These are phyloP conservation scores for Eragrostis curvula DNA, from an alignment of 176 grass and related monocot species.

Conservation along the genomic window DNA sequence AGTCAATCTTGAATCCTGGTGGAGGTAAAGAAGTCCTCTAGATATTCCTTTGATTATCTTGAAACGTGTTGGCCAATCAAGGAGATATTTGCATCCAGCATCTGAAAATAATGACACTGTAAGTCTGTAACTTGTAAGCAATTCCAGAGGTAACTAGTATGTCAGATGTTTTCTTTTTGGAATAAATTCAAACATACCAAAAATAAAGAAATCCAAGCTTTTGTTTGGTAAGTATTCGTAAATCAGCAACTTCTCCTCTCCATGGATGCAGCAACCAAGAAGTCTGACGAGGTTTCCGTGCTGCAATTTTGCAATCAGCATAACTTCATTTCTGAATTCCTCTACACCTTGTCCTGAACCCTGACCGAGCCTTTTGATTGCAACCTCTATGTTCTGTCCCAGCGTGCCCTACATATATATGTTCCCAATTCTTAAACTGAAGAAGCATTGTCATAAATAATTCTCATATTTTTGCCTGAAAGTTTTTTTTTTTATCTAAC, in stretches of 20 bases:
- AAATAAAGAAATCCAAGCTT: slow-evolving; percentile 53
- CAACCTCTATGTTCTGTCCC: slow-evolving; percentile 40
- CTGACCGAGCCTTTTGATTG: slow-evolving; percentile 57
- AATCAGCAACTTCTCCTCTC: slow-evolving; percentile 56
- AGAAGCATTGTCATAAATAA: background rate
- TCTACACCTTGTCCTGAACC: slow-evolving; percentile 57
- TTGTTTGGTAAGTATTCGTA: slow-evolving; percentile 51
- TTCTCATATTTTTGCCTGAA: background rate
- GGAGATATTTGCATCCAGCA: slow-evolving; percentile 24
- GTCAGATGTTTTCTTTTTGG: background rate
- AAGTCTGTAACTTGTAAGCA: background rate
- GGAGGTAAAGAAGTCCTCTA: slow-evolving; percentile 73
- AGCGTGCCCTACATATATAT: slow-evolving; percentile 32
- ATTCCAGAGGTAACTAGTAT: background rate
- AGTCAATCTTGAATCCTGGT: slow-evolving; percentile 61
- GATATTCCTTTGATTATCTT: slow-evolving; percentile 62
- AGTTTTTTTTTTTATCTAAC: background rate
- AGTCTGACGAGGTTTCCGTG: slow-evolving; percentile 51
- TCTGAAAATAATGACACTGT: slow-evolving; percentile 15
- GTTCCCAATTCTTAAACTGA: background rate
- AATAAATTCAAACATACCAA: slow-evolving; percentile 11
- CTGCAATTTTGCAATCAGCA: slow-evolving; percentile 58
- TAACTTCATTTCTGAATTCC: slow-evolving; percentile 56
- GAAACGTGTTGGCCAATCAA: slow-evolving; percentile 59
- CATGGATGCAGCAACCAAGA: slow-evolving; percentile 54